Conservation (phyloP, 2,329 filamentous ascomycete species). For the Fusarium decemcellulare region DNA sequence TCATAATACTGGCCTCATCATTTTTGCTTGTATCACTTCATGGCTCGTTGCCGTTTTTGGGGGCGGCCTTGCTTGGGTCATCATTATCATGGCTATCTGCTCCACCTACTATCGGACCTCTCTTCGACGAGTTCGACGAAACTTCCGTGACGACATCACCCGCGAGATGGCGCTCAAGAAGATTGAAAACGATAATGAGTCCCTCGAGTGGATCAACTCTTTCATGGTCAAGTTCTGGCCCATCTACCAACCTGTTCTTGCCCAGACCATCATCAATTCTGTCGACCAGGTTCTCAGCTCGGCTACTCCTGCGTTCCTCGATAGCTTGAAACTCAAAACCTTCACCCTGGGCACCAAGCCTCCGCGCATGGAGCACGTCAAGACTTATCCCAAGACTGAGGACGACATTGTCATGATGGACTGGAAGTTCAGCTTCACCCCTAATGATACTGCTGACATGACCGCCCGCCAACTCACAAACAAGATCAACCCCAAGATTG, state of each 20-base stretch:
- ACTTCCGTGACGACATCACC: slow-evolving; percentile 94
- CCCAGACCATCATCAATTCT: slow-evolving; percentile 90
- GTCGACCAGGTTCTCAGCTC: slow-evolving; percentile 97
- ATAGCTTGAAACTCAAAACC: slow-evolving; percentile 92
- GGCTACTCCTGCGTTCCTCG: slow-evolving; percentile 90
- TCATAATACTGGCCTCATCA: slow-evolving; percentile 94
- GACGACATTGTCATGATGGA: slow-evolving; percentile 99
- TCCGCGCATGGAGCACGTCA: slow-evolving; percentile 96
- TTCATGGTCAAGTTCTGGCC: slow-evolving; percentile 99
- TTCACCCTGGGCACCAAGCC: slow-evolving; percentile 97
- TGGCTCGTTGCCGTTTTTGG: slow-evolving; percentile 93
- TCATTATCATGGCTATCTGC: slow-evolving; percentile 92
- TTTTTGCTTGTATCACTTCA: slow-evolving; percentile 90
- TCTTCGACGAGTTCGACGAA: slow-evolving; percentile 90
- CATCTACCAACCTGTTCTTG: slow-evolving; percentile 95
- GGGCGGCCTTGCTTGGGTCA: slow-evolving; percentile 92
- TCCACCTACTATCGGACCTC: slow-evolving; percentile 98
- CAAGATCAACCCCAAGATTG: slow-evolving; percentile 97
- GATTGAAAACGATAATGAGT: slow-evolving; percentile 92
- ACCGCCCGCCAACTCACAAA: slow-evolving; percentile 91
- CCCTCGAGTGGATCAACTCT: slow-evolving; percentile 98
- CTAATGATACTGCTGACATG: slow-evolving; percentile 93
- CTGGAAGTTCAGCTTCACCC: slow-evolving; percentile 99
- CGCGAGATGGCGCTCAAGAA: slow-evolving; percentile 90
- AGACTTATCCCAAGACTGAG: slow-evolving; percentile 95